A percentile compares a stretch with the other conserved stretches of the same genome.
Conservation (phyloP, 1,139 yeast species). For the Taphrina confusa region DNA sequence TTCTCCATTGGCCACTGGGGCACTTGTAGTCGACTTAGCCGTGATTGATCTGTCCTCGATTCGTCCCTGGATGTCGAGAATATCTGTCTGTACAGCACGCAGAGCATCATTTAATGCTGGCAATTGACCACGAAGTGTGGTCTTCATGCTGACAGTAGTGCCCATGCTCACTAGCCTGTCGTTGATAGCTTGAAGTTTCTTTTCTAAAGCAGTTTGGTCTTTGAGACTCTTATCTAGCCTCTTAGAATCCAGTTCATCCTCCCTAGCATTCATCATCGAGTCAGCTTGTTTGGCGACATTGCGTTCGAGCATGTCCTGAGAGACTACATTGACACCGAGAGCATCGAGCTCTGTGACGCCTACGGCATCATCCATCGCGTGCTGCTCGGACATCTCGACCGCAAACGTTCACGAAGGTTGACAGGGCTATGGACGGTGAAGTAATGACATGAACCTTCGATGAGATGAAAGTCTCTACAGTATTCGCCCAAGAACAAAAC, state of each 20-base stretch:
- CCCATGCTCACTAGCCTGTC: slow-evolving; percentile 56
- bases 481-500: too few relatives aligned
- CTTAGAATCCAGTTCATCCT: slow-evolving; percentile 70
- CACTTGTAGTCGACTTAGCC: slow-evolving; percentile 36
- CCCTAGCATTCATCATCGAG: slow-evolving; percentile 59
- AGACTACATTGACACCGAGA: slow-evolving; percentile 59
- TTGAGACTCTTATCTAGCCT: slow-evolving; percentile 66
- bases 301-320: slow-evolving; percentile 73
- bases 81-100: slow-evolving; percentile 58
- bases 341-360: slow-evolving; percentile 21
- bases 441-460: too few relatives aligned
- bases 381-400: too few relatives aligned
- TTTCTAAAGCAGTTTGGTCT: slow-evolving; percentile 46
- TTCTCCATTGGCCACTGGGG: slow-evolving; percentile 32
- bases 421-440: too few relatives aligned
- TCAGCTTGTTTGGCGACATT: slow-evolving; percentile 65
- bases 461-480: too few relatives aligned
- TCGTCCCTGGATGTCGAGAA: slow-evolving; percentile 64
- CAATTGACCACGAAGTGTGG: slow-evolving; percentile 59
- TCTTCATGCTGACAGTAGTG: slow-evolving; percentile 68
- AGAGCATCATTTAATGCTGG: slow-evolving; percentile 52
- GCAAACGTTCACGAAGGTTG: too few relatives aligned
- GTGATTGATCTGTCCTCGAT: slow-evolving; percentile 46
- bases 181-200: slow-evolving; percentile 54
- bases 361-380: too few relatives aligned